Percentiles rank a stretch among this genome's conserved stretches.
phyloP scores from a whole-genome alignment of 306 rosid species.

The Citrullus colocynthis region DNA sequence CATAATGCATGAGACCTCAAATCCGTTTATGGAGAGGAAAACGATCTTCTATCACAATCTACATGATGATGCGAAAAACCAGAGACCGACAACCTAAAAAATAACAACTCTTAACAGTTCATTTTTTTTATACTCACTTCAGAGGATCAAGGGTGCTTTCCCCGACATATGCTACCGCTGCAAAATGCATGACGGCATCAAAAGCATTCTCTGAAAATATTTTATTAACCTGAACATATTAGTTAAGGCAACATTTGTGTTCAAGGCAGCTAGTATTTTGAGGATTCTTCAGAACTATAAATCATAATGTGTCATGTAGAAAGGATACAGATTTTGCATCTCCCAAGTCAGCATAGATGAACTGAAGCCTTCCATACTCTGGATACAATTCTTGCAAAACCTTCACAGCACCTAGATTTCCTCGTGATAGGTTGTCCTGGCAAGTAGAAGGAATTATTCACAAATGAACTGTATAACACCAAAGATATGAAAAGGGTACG shows the following conservation, averaged over 20 bases:
- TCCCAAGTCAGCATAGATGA: constrained; percentile 88
- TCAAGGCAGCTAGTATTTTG: neutral
- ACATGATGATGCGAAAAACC: neutral
- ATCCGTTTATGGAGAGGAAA: neutral
- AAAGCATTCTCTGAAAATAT: constrained; percentile 82
- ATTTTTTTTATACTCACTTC: constrained; percentile 45
- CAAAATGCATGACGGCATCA: constrained; percentile 99
- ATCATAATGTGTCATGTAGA: neutral
- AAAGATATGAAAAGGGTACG: neutral
- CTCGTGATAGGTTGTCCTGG: constrained; percentile 87
- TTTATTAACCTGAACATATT: constrained; percentile 60
- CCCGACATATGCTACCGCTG: constrained; percentile 98
- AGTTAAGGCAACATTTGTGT: constrained; percentile 39
- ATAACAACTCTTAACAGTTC: neutral
- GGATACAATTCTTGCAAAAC: constrained; percentile 75
- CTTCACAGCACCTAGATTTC: constrained; percentile 85
- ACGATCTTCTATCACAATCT: neutral
- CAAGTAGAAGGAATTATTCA: constrained; percentile 9
- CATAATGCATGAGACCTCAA: neutral
- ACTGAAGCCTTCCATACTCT: constrained; percentile 89
- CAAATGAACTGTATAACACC: neutral
- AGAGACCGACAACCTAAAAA: neutral
- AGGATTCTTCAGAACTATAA: constrained; percentile 4
- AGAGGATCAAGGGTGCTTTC: constrained; percentile 93
- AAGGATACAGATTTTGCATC: constrained; percentile 74